These are phyloP conservation scores for Penicillium sp. DNA, from an alignment of 2,329 filamentous ascomycete species.

Conservation along the genomic window DNA sequence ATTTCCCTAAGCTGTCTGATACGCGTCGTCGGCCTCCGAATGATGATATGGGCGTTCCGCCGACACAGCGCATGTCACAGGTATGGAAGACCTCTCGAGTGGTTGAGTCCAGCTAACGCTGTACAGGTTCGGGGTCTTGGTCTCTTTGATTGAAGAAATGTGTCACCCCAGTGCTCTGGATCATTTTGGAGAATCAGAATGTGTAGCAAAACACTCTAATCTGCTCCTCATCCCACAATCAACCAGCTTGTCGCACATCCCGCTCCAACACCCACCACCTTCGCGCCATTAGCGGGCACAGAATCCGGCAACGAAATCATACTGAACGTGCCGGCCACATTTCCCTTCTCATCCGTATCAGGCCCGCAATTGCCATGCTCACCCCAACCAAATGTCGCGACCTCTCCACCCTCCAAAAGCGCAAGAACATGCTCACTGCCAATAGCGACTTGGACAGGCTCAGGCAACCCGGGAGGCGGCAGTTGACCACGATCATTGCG, in stretches of 20 bases:
- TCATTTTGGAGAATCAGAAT: background rate
- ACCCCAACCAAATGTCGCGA: constrained; percentile 92
- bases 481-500: constrained; percentile 83
- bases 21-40: constrained; percentile 17
- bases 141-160: constrained; percentile 41
- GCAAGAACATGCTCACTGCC: constrained; percentile 90
- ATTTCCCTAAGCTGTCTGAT: constrained; percentile 14
- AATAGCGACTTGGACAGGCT: constrained; percentile 64
- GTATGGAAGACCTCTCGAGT: constrained; percentile 24
- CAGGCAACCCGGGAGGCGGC: constrained; percentile 60
- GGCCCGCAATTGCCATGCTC: constrained; percentile 96
- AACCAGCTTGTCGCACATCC: constrained; percentile 91
- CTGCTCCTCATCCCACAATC: constrained; percentile 26
- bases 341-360: constrained; percentile 57
- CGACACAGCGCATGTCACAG: constrained; percentile 51
- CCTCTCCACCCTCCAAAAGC: constrained; percentile 61
- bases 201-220: background rate
- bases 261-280: constrained; percentile 66
- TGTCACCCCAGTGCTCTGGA: background rate
- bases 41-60: constrained; percentile 43
- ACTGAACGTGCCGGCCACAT: constrained; percentile 69
- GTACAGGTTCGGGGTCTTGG: constrained; percentile 38
- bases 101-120: constrained; percentile 18
- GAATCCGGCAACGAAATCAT: constrained; percentile 60
- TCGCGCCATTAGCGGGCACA: constrained; percentile 39